phyloP scores from a whole-genome alignment of 2,329 filamentous ascomycete species.

The Bisporella sp. region DNA sequence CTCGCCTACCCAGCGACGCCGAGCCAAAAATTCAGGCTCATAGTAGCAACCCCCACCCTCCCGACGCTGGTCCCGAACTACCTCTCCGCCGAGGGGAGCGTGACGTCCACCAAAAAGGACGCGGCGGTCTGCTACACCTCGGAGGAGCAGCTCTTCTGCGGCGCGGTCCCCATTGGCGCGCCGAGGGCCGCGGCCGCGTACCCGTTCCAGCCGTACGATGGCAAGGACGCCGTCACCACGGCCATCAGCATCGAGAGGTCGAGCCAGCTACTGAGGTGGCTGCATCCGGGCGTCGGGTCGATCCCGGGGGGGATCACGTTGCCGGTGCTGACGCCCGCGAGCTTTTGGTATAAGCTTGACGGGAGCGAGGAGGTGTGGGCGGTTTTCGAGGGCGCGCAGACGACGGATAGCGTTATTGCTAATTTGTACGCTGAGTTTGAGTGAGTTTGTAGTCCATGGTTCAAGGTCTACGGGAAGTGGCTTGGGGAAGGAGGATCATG shows the following conservation, averaged over 20 bases:
- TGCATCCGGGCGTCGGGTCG: neutral
- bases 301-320: too few relatives aligned
- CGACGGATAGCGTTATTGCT: neutral
- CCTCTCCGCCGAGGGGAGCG: neutral
- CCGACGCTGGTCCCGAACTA: neutral
- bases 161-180: neutral
- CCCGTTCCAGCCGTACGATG: neutral
- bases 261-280: neutral
- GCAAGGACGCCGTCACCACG: neutral
- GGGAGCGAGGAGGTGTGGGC: neutral
- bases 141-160: neutral
- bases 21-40: neutral
- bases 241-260: neutral
- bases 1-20: neutral
- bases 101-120: neutral
- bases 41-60: neutral
- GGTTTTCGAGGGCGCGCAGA: neutral
- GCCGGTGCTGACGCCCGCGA: too few relatives aligned
- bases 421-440: neutral
- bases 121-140: neutral
- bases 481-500: neutral
- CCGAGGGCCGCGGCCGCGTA: neutral
- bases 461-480: neutral
- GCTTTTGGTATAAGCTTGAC: too few relatives aligned
- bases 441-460: neutral